Base-by-base conservation (phyloP, 2,329 filamentous ascomycete species). In the Colletotrichum liriopes region DNA sequence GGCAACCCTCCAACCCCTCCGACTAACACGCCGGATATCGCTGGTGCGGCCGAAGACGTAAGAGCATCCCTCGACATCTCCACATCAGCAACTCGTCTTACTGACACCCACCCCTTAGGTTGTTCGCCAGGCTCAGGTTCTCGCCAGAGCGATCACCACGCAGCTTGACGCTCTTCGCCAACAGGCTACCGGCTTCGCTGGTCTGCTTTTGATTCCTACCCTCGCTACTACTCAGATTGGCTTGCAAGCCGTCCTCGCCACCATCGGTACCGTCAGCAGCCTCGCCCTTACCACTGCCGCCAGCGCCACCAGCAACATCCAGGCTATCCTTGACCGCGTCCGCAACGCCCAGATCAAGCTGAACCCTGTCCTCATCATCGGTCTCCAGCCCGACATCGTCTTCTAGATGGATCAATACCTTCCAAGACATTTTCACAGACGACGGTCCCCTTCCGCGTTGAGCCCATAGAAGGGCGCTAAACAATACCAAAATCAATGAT, bases 261-360 rank as follows among this genome's bases (percentile, higher is more conserved):
- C n/a, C 5, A 6, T 63, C 1, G 43, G 32, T 3, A 32, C 16
- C 49, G 26, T 20, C 18, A 14, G 12, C 26, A 32, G n/a, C 37
- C 2, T 35, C 23, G 39, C 35, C 47, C 61, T 64, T 7, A 7
- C 3, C 23, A 43, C 51, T 14, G 49, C 37, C 11, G 37, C 35
- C 9, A 23, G 18, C 20, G n/a, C 23, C 23, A 18, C 26, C 9
- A 18, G 37, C 23, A 64, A n/a, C 20, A 4, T 29, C 20, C 37
- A 45, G 37, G 18, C 23, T 3, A 2, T 69, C 0, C 5, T 60
- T 14, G 20, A 47, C 18, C 65, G 65, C 16, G 29, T 72, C 55
- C 29, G 18, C 54, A 49, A 45, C 4, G 70, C 70, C 2, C 29
- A 26, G 35, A 32, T 43, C 52, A 55, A 41, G n/a, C 14, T 72